These are phyloP conservation scores for Russula foetens DNA, from an alignment of 768 basidiomycete genomes.

Conservation along the genomic window DNA sequence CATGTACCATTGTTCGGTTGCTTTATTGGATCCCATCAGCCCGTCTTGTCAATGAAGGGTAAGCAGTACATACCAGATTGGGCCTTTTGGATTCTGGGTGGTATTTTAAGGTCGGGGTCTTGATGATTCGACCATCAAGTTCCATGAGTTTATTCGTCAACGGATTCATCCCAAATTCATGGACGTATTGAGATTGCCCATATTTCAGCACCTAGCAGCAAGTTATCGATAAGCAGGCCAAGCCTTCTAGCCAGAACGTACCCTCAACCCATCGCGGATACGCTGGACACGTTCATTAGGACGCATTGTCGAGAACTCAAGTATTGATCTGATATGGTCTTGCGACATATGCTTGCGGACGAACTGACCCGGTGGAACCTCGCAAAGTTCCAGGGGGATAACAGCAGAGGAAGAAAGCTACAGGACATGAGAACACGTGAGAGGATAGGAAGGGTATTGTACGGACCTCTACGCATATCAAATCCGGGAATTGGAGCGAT, in stretches of 20 bases:
- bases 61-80: slow-evolving; percentile 41
- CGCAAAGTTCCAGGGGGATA: slow-evolving; percentile 61
- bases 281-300: slow-evolving; percentile 48
- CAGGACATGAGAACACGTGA: background rate
- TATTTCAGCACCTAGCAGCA: slow-evolving; percentile 42
- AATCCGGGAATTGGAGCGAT: slow-evolving; percentile 48
- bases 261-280: slow-evolving; percentile 46
- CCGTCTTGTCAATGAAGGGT: background rate
- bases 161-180: slow-evolving; percentile 62
- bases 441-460: background rate
- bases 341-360: slow-evolving; percentile 63
- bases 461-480: slow-evolving; percentile 61
- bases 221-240: background rate
- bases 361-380: slow-evolving; percentile 55
- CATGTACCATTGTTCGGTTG: slow-evolving; percentile 57
- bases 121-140: slow-evolving; percentile 53
- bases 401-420: slow-evolving; percentile 56
- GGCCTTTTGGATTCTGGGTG: slow-evolving; percentile 45
- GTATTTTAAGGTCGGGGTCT: slow-evolving; percentile 60
- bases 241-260: slow-evolving; percentile 20
- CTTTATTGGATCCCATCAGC: slow-evolving; percentile 27
- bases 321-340: slow-evolving; percentile 51
- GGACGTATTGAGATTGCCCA: slow-evolving; percentile 43
- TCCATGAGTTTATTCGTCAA: slow-evolving; percentile 40
- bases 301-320: slow-evolving; percentile 56